Base-by-base conservation (phyloP, 805 yeast species). In the Blastobotrys robertii region DNA sequence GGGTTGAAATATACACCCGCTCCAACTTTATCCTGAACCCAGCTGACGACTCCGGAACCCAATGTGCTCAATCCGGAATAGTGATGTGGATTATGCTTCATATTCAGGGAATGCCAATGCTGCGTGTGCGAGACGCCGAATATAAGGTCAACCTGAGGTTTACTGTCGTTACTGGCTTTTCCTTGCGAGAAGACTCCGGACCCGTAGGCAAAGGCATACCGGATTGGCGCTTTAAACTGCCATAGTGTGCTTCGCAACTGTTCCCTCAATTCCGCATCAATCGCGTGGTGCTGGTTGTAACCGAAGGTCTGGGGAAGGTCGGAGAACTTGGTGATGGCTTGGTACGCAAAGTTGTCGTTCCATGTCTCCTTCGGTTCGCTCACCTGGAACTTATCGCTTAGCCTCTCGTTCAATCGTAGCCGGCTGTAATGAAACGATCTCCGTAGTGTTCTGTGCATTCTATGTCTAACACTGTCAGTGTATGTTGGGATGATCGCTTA, bases 1-100 rank as follows among this genome's bases (percentile, higher is more conserved):
- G 98, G 97, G 57, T 92, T 92, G 68, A 85, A 92, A 60, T 90
- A 92, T 2, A 90, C 82, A 6, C 97, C 96, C 0, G 95, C 92
- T 1, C 95, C 96, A 13, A 74, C 50, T 3, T 45, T 39, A 30
- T 76, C 73, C 57, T 81, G 87, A 12, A 82, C 72, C 45, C 60
- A 63, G 2, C 79, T 65, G 7, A 84, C 71, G 1, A 72, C 66
- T 10, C 70, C 63, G 1, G 84, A 64, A 0, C 94, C 94, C 19
- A 82, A 67, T 42, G 58, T 63, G 46, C 73, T 69, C 41, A 86
- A 51, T 4, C 73, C 66, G 6, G 97, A 87, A 57, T 92, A 92
- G 61, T 92, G 97, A 7, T 69, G 59, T 2, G 85, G 82, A 57
- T 76, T 68, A 53, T 77, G 80, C 37, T 69, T 62, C 53, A 85